phyloP scores from a whole-genome alignment of 805 yeast species.

The Lachancea nothofagi region DNA sequence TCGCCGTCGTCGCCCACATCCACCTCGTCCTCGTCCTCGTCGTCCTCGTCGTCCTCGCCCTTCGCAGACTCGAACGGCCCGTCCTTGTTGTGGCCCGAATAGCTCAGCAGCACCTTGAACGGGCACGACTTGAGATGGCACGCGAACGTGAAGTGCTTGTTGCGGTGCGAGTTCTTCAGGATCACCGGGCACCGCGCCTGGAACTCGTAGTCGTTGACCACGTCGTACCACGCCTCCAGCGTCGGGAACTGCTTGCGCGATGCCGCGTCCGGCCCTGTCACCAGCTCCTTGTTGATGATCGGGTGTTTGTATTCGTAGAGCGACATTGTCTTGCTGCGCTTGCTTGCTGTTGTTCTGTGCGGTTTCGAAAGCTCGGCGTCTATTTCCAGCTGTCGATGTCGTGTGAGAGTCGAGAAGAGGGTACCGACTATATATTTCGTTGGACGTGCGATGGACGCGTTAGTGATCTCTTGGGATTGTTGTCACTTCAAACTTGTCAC shows the following conservation, averaged over 20 bases:
- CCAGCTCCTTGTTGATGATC: slow-evolving; percentile 30
- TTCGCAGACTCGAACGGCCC: slow-evolving; percentile 5
- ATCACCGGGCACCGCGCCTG: slow-evolving; percentile 34
- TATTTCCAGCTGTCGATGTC: not conserved
- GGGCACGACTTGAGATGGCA: slow-evolving; percentile 33
- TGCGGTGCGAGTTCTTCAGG: slow-evolving; percentile 33
- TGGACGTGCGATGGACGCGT: slow-evolving; percentile 6
- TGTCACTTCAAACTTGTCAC: too few relatives aligned
- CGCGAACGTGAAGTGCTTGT: slow-evolving; percentile 34
- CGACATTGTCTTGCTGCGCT: slow-evolving; percentile 14
- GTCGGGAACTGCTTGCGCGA: slow-evolving; percentile 25
- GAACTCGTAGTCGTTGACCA: slow-evolving; percentile 33
- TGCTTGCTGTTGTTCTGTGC: not conserved
- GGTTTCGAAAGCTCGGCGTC: not conserved
- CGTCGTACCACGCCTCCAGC: slow-evolving; percentile 32
- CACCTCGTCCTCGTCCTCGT: slow-evolving; percentile 1
- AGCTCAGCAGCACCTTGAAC: slow-evolving; percentile 31
- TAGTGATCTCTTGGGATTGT: not conserved
- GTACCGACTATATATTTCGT: slow-evolving; percentile 2
- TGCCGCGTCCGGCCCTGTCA: slow-evolving; percentile 20
- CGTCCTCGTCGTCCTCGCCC: not conserved
- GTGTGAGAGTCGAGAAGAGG: not conserved
- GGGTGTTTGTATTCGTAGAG: slow-evolving; percentile 34
- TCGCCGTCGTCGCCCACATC: slow-evolving; percentile 1
- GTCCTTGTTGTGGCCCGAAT: slow-evolving; percentile 23